Evolutionary conservation across 345 rosid genomes (phyloP).

Genomic region (Mallotus nudiflorus): DNA sequence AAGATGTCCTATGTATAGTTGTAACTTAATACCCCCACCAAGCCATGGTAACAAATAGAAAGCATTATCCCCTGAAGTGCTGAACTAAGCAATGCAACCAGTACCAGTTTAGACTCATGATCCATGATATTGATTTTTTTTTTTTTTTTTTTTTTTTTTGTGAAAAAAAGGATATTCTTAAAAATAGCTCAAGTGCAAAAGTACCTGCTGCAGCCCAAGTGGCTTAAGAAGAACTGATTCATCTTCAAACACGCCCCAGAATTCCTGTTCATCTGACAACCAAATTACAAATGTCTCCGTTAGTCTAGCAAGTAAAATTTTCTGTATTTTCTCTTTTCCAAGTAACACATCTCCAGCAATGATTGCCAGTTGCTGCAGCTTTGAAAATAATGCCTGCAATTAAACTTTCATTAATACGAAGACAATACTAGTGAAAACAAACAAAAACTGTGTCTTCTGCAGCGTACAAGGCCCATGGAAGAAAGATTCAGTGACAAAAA

Average conservation of each 20-base stretch:
- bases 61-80: no score
- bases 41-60: neutral
- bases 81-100: no score
- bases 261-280: conserved; percentile 91
- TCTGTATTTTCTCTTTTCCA: conserved; percentile 91
- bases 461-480: neutral
- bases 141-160: neutral
- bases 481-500: conserved; percentile 4
- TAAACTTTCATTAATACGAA: conserved; percentile 10
- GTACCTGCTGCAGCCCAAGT: conserved; percentile 87
- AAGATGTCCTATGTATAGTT: no score
- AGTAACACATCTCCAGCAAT: conserved; percentile 93
- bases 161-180: neutral
- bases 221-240: conserved; percentile 70
- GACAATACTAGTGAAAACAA: conserved; percentile 1
- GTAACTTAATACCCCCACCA: no score
- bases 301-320: conserved; percentile 84
- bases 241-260: conserved; percentile 92
- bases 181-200: conserved; percentile 4
- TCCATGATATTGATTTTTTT: neutral
- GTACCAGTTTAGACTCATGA: neutral
- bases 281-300: conserved; percentile 96
- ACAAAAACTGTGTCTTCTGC: neutral
- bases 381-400: conserved; percentile 87
- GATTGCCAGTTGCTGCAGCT: conserved; percentile 89